Conservation (phyloP, 495 filamentous ascomycete species). For the Aspergillus sclerotioniger region DNA sequence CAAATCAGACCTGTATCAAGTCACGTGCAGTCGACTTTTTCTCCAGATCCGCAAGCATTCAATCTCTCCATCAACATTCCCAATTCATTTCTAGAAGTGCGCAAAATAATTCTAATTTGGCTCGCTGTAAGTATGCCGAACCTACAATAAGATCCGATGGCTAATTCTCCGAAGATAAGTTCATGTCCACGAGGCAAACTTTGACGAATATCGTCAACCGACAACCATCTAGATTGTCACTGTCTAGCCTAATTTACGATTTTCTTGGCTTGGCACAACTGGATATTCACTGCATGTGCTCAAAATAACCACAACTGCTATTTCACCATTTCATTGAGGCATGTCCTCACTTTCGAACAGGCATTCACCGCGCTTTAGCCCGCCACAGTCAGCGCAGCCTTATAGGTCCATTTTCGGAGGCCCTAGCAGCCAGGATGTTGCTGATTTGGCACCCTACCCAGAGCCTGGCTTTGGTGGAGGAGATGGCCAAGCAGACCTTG, state of each 20-base stretch:
- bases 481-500: slow-evolving; percentile 21
- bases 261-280: neutral
- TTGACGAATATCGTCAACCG: neutral
- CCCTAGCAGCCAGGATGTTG: slow-evolving; percentile 24
- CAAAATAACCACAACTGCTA: neutral
- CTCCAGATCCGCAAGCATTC: slow-evolving; percentile 2
- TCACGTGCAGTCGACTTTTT: slow-evolving; percentile 15
- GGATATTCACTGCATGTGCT: neutral
- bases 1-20: neutral
- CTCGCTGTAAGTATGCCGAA: neutral
- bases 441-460: slow-evolving; percentile 11
- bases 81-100: neutral
- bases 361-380: slow-evolving; percentile 24
- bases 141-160: neutral
- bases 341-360: slow-evolving; percentile 37
- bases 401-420: slow-evolving; percentile 37
- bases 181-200: neutral
- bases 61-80: slow-evolving; percentile 1
- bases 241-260: neutral
- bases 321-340: slow-evolving; percentile 17
- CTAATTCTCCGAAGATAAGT: neutral
- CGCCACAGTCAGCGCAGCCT: slow-evolving; percentile 38
- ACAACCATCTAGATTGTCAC: neutral
- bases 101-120: neutral
- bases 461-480: slow-evolving; percentile 6